Evolutionary conservation across 2,329 filamentous ascomycete genomes (phyloP).

Genomic region (Fusarium nelsonii): DNA sequence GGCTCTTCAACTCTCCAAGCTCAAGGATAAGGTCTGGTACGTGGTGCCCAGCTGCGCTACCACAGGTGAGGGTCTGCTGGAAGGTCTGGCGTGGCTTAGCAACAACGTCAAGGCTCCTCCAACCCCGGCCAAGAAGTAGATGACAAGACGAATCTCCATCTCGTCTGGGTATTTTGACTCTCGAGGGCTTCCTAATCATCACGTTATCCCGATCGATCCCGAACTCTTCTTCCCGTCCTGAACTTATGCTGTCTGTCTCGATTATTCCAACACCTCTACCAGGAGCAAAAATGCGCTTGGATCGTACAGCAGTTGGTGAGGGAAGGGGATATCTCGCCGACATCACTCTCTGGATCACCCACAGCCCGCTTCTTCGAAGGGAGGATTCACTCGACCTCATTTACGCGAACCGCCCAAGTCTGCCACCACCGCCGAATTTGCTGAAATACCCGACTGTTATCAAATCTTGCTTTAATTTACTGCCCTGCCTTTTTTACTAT

Average conservation of each 20-base stretch:
- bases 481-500: constrained; percentile 3
- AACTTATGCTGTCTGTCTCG: background rate
- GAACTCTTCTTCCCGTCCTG: constrained; percentile 3
- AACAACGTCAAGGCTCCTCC: constrained; percentile 82
- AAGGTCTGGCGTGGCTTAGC: constrained; percentile 85
- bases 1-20: constrained; percentile 77
- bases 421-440: constrained; percentile 30
- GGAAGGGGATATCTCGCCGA: background rate
- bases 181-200: constrained; percentile 11
- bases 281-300: background rate
- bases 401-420: constrained; percentile 6
- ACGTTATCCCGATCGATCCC: constrained; percentile 19
- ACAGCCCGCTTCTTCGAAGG: background rate
- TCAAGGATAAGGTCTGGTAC: constrained; percentile 88
- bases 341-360: constrained; percentile 15
- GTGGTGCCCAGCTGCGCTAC: constrained; percentile 87
- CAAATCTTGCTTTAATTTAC: constrained; percentile 12
- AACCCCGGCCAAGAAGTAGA: constrained; percentile 67
- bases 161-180: background rate
- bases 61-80: constrained; percentile 82
- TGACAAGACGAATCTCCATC: background rate
- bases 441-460: constrained; percentile 40
- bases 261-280: background rate
- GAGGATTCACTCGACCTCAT: constrained; percentile 9
- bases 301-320: background rate